A percentile compares a stretch with the other conserved stretches of the same genome.
phyloP scores from a whole-genome alignment of 495 filamentous ascomycete species.

The Astrothelium macrocarpum region DNA sequence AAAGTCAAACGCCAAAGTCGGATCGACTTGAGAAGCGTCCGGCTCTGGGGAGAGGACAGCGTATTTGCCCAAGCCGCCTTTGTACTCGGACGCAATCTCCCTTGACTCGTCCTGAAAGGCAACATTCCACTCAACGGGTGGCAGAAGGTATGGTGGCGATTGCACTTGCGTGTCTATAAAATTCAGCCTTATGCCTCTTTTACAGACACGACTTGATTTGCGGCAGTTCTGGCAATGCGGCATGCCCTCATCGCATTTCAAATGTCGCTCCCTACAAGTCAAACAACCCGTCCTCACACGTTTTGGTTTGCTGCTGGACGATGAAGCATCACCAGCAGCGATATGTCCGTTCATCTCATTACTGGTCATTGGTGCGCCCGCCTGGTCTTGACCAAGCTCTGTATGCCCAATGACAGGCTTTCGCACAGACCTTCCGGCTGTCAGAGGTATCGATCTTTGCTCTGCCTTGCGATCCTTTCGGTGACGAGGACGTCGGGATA shows the following conservation, averaged over 20 bases:
- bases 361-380: slow-evolving; percentile 10
- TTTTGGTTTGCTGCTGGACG: slow-evolving; percentile 26
- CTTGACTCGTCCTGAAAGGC: slow-evolving; percentile 84
- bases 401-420: not conserved
- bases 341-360: slow-evolving; percentile 7
- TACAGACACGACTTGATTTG: slow-evolving; percentile 78
- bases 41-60: slow-evolving; percentile 39
- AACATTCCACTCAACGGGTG: slow-evolving; percentile 58
- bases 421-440: not conserved
- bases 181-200: slow-evolving; percentile 79
- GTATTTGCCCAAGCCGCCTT: slow-evolving; percentile 71
- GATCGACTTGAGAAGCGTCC: slow-evolving; percentile 27
- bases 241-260: slow-evolving; percentile 75
- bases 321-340: slow-evolving; percentile 16
- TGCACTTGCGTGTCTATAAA: slow-evolving; percentile 80
- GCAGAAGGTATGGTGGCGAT: slow-evolving; percentile 54
- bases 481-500: not conserved
- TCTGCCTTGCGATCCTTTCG: not conserved
- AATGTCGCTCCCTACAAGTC: slow-evolving; percentile 42
- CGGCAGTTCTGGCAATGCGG: slow-evolving; percentile 80
- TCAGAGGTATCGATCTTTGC: not conserved
- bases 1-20: slow-evolving; percentile 35
- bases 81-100: slow-evolving; percentile 84
- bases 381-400: slow-evolving; percentile 11
- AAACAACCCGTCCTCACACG: slow-evolving; percentile 36